Evolutionary conservation across 768 basidiomycete genomes (phyloP), one percentile per base, ranked within the genome.

Genomic region (Suillus weaverae): DNA sequence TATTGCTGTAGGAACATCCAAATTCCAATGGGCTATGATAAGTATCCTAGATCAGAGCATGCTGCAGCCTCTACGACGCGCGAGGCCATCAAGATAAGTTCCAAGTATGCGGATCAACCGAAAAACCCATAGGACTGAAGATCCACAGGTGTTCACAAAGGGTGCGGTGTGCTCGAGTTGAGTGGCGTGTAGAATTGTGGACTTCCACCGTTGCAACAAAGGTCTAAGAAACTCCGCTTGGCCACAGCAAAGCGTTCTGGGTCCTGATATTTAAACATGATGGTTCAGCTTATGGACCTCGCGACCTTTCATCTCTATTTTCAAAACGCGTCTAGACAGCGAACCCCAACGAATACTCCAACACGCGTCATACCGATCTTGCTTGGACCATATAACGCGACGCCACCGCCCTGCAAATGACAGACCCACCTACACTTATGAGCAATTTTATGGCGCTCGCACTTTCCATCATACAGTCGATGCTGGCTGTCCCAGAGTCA

Each of bases 121-220:
- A 54, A 33, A 54, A 20, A 20, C 1, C 33, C 39, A 59, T 26
- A 32, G 57, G 39, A 41, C 26, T 59, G 3, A 20, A 32, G 26
- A 20, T 41, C 5, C 16, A 57, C 16, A 57, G 9, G 26, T 57
- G 22, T 26, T 32, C 26, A 36, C 39, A 59, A 59, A 41, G 57
- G 57, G 20, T 41, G 41, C 39, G 7, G 26, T 39, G 57, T 39
- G 4, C 38, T 30, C 9, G 5, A 41, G 2, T 30, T 4, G 18
- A 59, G 57, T 59, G 57, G 57, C 39, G 57, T 41, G 57, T 30
- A 32, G 57, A 4, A 41, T 20, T 59, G 38, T 57, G 22, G 38
- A 39, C 22, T 26, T 59, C 57, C 57, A 59, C 57, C 26, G 22
- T 57, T 6, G 14, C 56, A 57, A 57, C 56, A 59, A 59, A 59